These are phyloP conservation scores for Tuber umbilicatum DNA, from an alignment of 495 filamentous ascomycete genomes.

Conservation along the genomic window DNA sequence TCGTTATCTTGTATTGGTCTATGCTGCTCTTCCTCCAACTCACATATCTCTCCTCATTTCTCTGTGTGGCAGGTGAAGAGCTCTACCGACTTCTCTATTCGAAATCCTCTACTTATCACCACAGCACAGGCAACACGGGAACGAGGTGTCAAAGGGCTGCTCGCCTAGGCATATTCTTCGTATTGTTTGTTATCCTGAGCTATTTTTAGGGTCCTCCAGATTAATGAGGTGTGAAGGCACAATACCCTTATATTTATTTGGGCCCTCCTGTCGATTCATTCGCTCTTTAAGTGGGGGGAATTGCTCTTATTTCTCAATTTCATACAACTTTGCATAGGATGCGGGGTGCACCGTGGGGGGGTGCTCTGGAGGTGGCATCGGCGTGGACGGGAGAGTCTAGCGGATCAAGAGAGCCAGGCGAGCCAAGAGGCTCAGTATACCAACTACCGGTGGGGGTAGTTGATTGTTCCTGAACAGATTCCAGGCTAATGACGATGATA, in stretches of 20 bases:
- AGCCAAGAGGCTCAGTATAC: too few relatives aligned
- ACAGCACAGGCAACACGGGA: not conserved
- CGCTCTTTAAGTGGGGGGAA: not conserved
- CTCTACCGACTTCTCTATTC: not conserved
- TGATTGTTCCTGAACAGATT: not conserved
- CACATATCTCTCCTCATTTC: not conserved
- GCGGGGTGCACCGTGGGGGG: not conserved
- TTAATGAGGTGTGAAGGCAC: not conserved
- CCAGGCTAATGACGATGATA: not conserved
- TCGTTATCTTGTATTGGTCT: not conserved
- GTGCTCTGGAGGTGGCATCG: not conserved
- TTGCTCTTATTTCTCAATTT: not conserved
- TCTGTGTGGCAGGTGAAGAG: not conserved
- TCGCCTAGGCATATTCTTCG: not conserved
- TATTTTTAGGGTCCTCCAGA: not conserved
- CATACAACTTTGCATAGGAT: not conserved
- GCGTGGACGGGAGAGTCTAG: not conserved
- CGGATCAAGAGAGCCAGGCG: not conserved
- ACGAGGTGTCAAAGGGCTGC: not conserved
- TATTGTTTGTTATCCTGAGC: not conserved
- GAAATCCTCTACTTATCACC: not conserved
- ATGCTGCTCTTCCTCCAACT: not conserved
- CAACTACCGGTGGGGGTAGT: not conserved
- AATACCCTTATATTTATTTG: not conserved
- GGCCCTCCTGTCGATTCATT: not conserved